Base-by-base conservation (phyloP, 2,329 filamentous ascomycete genomes). In the Daldinia sp. region DNA sequence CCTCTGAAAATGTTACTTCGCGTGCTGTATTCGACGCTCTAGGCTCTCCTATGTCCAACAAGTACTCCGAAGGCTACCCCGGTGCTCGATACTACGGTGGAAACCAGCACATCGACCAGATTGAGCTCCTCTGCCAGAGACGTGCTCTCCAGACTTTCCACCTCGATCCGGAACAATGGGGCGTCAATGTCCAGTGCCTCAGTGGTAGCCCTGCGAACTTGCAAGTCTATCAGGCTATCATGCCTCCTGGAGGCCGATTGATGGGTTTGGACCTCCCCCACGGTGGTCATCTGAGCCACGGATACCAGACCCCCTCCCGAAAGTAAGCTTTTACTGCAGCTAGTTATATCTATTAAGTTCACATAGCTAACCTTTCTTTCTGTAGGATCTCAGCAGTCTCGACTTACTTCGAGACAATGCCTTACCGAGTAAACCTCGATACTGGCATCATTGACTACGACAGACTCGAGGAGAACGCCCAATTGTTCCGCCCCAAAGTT, bases 371-470 rank as follows among this genome's bases (percentile, higher is more conserved):
- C 62, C n/a, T 90, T 87, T 3, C 54, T 46, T 4, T 61, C 60
- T 48, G 15, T 30, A 77, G 75, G 86, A 99, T 99, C 82, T 98
- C 95, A 62, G 94, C 94, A 68, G 92, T 99, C 76, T 98, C 95
- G 42, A 98, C 95, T 78, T 99, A 99, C 89, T 99, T 98, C 80
- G 95, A 99, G 88, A 99, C 96, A 67, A 91, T 99, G 83, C 96
- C 96, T 63, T 99, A 99, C 88, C 91, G 94, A 70, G 91, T 98
- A 71, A 87, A 96, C 81, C 88, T 93, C 75, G 89, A 92, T 78
- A 98, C 96, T 35, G 96, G 96, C 75, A 90, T 98, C 82, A 99
- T 99, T 78, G 96, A 99, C 84, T 99, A 99, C 82, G 93, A 97
- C 77, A 89, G 88, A 77, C 90, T 99, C 71, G 92, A 96, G 84